Evolutionary conservation across 2,329 filamentous ascomycete genomes (phyloP), one percentile per base, ranked within the genome.

Genomic region (Didymella arachidicola): DNA sequence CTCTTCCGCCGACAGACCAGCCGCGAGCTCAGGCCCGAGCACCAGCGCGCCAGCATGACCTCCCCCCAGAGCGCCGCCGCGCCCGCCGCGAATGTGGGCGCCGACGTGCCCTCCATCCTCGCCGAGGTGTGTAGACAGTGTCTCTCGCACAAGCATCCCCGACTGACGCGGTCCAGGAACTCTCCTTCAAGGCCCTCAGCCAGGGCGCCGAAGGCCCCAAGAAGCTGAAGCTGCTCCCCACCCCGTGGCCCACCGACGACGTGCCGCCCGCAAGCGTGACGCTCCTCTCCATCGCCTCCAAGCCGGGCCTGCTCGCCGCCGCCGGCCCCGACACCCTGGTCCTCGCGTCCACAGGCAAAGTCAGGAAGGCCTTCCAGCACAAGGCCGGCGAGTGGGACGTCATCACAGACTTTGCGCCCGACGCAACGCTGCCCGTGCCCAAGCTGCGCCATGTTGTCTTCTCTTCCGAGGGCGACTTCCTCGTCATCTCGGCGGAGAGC

Each of bases 371-470:
- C 2, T 94, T 96, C 72, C 82, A 63, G n/a, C 36, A 59, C 16
- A 62, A 85, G 57, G 77, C 82, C 12, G 79, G 83, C 34, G 84
- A 86, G 63, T 79, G 83, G 57, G 87, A 89, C 61, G 87, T 93
- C 62, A 80, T 89, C 53, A 87, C 89, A 62, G 73, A 83, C 12
- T 96, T 96, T 69, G 81, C 87, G 59, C 90, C 93, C 3, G 87
- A 94, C 73, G 81, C 91, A 50, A 89, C 83, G 59, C 84, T 98
- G 7, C 81, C 87, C 1, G 84, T 96, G 69, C 86, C 90, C 70
- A 88, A 90, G 67, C 85, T 97, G 53, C 96, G 92, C 11, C 95
- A 99, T 75, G 83, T 99, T 19, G 88, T 89, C 16, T 99, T 99
- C 75, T 94, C 92, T 0, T 86, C 91, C n/a, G 91, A 96, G 70